Evolutionary conservation across 306 rosid genomes (phyloP), one percentile per base, ranked within the genome.

Genomic region (Notholithocarpus densiflorus): DNA sequence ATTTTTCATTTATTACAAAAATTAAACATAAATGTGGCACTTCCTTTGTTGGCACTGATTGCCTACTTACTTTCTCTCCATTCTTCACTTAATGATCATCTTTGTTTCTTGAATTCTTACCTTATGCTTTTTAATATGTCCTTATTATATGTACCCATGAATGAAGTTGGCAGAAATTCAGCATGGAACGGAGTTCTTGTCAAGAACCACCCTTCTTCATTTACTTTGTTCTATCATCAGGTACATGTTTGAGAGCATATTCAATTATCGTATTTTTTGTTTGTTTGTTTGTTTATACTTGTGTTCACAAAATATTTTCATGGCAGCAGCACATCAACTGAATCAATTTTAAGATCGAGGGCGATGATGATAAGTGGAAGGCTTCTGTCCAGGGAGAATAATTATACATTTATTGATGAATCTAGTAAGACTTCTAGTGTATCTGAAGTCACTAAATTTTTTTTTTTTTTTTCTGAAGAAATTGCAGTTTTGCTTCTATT

Each of bases 291-390:
- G 15, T 45, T 66, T 32, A 66, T 15, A 18, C 72, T 6, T 17
- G 71, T 59, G 29, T 21, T 23, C 29, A 21, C 40, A 31, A 29
- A 65, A 29, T 15, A 17, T 18, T 19, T 8, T 34, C 14, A 15
- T 66, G 78, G 68, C 40, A 93, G 99, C 82, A 79, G 86, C 79
- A 80, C 78, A 62, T 90, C 96, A 29, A 20, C 43, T 52, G 94
- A 89, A 59, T 79, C 96, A 61, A 76, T 91, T 80, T 80, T 93
- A 78, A 89, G 91, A 86, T 87, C 97, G 34, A 88, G 99, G 79
- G 93, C 98, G 32, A 88, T 92, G 85, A 87, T 89, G 90, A 93
- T 91, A 79, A 80, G 86, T 69, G 98, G 98, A 91, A 89, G 98
- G 88, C 86, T 95, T 68, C 80, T 95, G 76, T 87, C 89, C 4